Percentiles rank a stretch among this genome's conserved stretches.
Evolutionary conservation across 1,139 yeast genomes (phyloP).

Genomic region (Pneumocystis murina): DNA sequence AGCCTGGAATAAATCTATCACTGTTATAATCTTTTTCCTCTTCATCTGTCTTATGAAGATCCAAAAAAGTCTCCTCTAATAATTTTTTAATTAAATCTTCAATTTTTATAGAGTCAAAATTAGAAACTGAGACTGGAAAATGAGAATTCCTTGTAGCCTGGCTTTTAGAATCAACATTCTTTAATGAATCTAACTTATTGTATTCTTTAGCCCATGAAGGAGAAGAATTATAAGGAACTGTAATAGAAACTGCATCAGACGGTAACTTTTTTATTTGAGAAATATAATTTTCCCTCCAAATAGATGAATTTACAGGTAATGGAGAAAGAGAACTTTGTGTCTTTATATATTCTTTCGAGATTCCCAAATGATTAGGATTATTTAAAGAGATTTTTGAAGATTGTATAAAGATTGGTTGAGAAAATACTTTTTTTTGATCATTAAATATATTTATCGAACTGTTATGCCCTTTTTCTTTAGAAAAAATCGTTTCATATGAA

Average conservation of each 20-base stretch:
- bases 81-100: slow-evolving; percentile 60
- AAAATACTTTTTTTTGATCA: not conserved
- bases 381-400: not conserved
- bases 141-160: not conserved
- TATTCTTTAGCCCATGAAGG: not conserved
- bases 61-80: slow-evolving; percentile 45
- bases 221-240: not conserved
- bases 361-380: not conserved
- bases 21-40: slow-evolving; percentile 33
- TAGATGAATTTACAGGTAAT: not conserved
- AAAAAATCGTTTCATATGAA: not conserved
- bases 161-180: not conserved
- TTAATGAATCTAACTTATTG: not conserved
- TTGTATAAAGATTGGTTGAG: not conserved
- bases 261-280: not conserved
- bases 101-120: slow-evolving; percentile 8
- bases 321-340: not conserved
- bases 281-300: not conserved
- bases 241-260: not conserved
- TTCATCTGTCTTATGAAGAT: slow-evolving; percentile 35
- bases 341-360: not conserved
- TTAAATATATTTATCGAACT: not conserved
- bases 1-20: slow-evolving; percentile 23
- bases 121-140: not conserved
- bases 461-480: not conserved